These are phyloP conservation scores for Populus pruinosa DNA, from an alignment of 345 rosid species.

Conservation along the genomic window DNA sequence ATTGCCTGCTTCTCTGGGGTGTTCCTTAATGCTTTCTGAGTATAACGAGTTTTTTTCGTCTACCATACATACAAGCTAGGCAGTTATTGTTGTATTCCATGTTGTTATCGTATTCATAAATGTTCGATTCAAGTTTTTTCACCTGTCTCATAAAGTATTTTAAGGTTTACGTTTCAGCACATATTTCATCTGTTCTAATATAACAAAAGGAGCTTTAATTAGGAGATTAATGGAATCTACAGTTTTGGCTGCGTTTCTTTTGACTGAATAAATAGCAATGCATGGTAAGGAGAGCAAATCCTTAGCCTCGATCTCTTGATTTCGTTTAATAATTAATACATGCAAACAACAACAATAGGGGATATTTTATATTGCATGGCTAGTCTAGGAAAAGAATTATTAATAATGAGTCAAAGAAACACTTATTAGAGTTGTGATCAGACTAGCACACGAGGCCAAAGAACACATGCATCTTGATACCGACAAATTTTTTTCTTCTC, in stretches of 20 bases:
- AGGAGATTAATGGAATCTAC: neutral
- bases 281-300: neutral
- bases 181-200: neutral
- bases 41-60: neutral
- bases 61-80: neutral
- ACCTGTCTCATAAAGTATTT: neutral
- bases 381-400: slow-evolving; percentile 14
- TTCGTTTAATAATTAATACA: slow-evolving; percentile 17
- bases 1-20: neutral
- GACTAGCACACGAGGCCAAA: slow-evolving; percentile 43
- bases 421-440: slow-evolving; percentile 28
- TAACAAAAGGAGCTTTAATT: neutral
- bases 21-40: neutral
- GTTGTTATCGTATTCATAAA: neutral
- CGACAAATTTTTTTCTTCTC: slow-evolving; percentile 1
- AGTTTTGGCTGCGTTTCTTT: neutral
- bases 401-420: slow-evolving; percentile 35
- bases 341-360: slow-evolving; percentile 5
- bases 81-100: neutral
- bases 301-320: neutral
- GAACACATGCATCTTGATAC: slow-evolving; percentile 15
- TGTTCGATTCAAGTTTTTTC: neutral
- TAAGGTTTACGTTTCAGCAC: neutral
- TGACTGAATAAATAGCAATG: neutral
- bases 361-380: slow-evolving; percentile 17